Conservation (phyloP, 2,329 filamentous ascomycete species). For the Coniochaeta sp. region DNA sequence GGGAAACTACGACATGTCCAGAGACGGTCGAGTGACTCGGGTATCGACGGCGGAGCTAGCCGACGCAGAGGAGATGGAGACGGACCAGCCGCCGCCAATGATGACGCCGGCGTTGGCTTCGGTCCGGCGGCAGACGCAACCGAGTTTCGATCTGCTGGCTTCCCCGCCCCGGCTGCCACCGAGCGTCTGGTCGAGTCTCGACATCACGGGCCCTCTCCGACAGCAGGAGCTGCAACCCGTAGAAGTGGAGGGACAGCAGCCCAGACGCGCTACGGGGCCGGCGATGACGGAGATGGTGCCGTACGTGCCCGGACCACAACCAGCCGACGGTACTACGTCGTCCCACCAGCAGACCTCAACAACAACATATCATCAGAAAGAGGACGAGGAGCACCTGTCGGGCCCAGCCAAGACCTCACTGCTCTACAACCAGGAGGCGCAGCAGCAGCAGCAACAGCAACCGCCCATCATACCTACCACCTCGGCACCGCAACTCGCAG, state of each 20-base stretch:
- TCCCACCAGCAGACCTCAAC: slow-evolving; percentile 3
- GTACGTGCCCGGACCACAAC: slow-evolving; percentile 7
- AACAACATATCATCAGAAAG: background rate
- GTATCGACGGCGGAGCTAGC: background rate
- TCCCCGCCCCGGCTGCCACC: slow-evolving; percentile 18
- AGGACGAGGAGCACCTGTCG: background rate
- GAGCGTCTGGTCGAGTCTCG: slow-evolving; percentile 21
- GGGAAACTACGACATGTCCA: slow-evolving; percentile 5
- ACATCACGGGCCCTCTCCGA: slow-evolving; percentile 11
- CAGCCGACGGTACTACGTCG: slow-evolving; percentile 24
- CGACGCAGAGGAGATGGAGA: background rate
- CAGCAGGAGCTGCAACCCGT: background rate
- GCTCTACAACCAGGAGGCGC: background rate
- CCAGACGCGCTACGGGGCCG: background rate
- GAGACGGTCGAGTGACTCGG: background rate
- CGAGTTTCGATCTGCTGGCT: slow-evolving; percentile 12
- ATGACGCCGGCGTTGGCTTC: background rate
- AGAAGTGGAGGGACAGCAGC: background rate
- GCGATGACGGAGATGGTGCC: background rate
- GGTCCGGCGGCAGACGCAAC: background rate
- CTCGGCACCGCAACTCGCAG: slow-evolving; percentile 8
- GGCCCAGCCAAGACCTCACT: background rate
- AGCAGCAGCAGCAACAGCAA: no score
- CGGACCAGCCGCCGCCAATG: background rate
- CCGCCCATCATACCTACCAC: background rate